These are phyloP conservation scores for Mallotus repandus DNA, from an alignment of 441 rosid genomes.

Conservation along the genomic window DNA sequence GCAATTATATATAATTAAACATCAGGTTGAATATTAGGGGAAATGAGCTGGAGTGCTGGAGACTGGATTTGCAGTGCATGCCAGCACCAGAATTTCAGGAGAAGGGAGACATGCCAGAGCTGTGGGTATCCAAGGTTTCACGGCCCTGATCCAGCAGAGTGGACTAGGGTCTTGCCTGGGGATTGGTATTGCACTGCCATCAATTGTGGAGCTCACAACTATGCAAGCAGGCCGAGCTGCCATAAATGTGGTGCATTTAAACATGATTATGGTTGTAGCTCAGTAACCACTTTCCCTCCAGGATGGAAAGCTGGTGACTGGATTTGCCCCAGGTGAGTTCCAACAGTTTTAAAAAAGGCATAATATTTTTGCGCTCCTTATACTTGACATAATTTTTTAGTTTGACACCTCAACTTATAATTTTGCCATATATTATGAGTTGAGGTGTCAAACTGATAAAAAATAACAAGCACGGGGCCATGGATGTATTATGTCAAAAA, in stretches of 20 bases:
- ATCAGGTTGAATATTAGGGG: not conserved
- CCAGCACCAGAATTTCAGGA: conserved; percentile 82
- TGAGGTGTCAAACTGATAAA: too few species aligned
- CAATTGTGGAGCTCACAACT: conserved; percentile 84
- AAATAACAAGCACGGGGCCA: too few species aligned
- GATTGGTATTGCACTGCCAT: conserved; percentile 82
- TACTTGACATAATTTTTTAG: too few species aligned
- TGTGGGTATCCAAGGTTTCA: conserved; percentile 78
- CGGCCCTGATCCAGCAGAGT: conserved; percentile 68
- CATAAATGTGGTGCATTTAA: conserved; percentile 57
- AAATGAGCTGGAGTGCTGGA: conserved; percentile 84
- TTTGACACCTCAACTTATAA: too few species aligned
- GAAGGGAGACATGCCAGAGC: conserved; percentile 71
- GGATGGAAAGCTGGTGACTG: conserved; percentile 97
- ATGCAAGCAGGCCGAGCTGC: conserved; percentile 74
- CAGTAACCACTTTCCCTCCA: conserved; percentile 53
- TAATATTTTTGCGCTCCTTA: too few species aligned
- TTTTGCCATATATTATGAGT: too few species aligned
- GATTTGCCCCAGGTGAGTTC: conserved; percentile 61
- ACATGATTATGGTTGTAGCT: conserved; percentile 39
- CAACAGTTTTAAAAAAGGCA: not conserved
- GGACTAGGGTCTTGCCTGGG: conserved; percentile 68
- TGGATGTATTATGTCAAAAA: too few species aligned
- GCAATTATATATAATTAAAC: not conserved
- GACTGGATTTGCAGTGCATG: conserved; percentile 94